A percentile compares a stretch with the other conserved stretches of the same genome.
Conservation (phyloP, 495 filamentous ascomycete species). For the Friedmanniomyces endolithicus region DNA sequence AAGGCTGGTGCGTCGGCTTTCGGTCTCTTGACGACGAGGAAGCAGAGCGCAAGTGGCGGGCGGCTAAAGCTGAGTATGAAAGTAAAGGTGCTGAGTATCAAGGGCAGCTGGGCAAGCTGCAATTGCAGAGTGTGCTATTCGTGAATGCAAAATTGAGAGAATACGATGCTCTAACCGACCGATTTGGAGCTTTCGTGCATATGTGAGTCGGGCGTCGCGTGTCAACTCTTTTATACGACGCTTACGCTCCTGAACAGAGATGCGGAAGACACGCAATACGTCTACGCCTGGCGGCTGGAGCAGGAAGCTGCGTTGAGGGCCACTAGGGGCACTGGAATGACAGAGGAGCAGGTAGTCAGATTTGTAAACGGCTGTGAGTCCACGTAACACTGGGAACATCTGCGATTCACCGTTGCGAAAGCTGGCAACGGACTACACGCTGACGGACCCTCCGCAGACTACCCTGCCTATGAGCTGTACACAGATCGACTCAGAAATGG, state of each 20-base stretch:
- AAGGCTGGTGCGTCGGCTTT: slow-evolving; percentile 92
- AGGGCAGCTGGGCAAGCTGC: slow-evolving; percentile 44
- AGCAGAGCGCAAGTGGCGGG: slow-evolving; percentile 47
- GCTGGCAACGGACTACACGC: neutral
- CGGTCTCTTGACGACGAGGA: slow-evolving; percentile 43
- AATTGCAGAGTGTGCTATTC: slow-evolving; percentile 54
- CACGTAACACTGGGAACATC: neutral
- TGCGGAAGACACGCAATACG: slow-evolving; percentile 58
- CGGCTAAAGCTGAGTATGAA: slow-evolving; percentile 37
- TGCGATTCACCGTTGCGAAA: neutral
- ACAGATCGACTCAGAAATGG: slow-evolving; percentile 24
- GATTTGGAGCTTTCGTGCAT: slow-evolving; percentile 71
- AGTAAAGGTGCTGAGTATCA: slow-evolving; percentile 32
- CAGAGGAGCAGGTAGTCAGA: slow-evolving; percentile 49
- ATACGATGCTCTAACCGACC: slow-evolving; percentile 65
- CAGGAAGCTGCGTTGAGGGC: slow-evolving; percentile 61
- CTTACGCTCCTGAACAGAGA: slow-evolving; percentile 39
- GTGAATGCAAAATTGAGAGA: slow-evolving; percentile 55
- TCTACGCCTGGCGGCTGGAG: slow-evolving; percentile 79
- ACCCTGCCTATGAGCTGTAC: slow-evolving; percentile 45
- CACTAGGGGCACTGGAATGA: slow-evolving; percentile 64
- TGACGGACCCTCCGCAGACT: slow-evolving; percentile 33
- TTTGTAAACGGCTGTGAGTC: slow-evolving; percentile 58
- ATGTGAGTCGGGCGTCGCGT: slow-evolving; percentile 39
- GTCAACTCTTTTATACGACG: neutral